Conservation (phyloP, 1,139 yeast genomes). For the Blastobotrys proliferans region DNA sequence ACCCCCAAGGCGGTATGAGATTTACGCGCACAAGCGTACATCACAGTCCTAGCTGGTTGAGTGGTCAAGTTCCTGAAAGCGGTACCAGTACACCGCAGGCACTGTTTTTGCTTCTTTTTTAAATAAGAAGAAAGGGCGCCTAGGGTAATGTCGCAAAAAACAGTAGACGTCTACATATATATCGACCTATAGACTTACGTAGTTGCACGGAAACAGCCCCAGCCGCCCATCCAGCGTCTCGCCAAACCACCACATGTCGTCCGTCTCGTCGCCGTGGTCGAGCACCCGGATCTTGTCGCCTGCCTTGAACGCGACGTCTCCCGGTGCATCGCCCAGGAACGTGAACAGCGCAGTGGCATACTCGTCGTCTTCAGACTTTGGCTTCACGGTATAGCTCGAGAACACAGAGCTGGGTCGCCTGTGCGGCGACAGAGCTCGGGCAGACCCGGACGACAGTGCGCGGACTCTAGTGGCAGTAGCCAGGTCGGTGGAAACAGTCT, state of each 20-base stretch:
- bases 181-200: slow-evolving; percentile 40
- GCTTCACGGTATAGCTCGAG: background rate
- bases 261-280: slow-evolving; percentile 37
- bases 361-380: slow-evolving; percentile 19
- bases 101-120: too few species aligned
- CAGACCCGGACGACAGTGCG: slow-evolving; percentile 27
- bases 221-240: slow-evolving; percentile 40
- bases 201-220: slow-evolving; percentile 57
- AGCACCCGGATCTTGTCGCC: slow-evolving; percentile 50
- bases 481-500: background rate
- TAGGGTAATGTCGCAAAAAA: too few species aligned
- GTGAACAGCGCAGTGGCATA: slow-evolving; percentile 36
- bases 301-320: slow-evolving; percentile 47
- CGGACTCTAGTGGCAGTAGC: slow-evolving; percentile 20
- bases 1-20: too few species aligned
- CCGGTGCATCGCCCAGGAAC: slow-evolving; percentile 38
- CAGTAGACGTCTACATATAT: too few species aligned
- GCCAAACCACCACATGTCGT: slow-evolving; percentile 62
- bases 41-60: too few species aligned
- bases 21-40: too few species aligned
- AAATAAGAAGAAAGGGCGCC: too few species aligned
- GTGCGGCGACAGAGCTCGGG: slow-evolving; percentile 23
- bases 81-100: too few species aligned
- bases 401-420: background rate
- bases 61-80: too few species aligned